Evolutionary conservation across 768 basidiomycete genomes (phyloP).

Genomic region (Lactarius indigo): DNA sequence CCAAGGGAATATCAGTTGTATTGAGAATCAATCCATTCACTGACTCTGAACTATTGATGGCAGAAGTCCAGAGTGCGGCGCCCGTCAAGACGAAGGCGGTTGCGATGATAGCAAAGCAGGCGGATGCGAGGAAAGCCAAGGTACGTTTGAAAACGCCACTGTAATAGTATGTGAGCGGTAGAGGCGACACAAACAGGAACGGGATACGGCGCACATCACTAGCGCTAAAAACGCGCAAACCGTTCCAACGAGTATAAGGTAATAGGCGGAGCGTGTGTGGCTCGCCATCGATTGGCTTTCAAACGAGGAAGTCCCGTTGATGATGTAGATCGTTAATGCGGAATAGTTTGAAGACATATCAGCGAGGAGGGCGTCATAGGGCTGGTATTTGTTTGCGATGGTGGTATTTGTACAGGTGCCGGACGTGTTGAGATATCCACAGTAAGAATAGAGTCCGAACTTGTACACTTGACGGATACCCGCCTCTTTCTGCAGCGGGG

Average conservation of each 20-base stretch:
- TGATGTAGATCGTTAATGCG: slow-evolving; percentile 48
- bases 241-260: slow-evolving; percentile 69
- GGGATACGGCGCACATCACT: slow-evolving; percentile 49
- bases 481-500: slow-evolving; percentile 50
- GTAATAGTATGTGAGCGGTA: slow-evolving; percentile 7
- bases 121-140: slow-evolving; percentile 64
- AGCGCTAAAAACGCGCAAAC: slow-evolving; percentile 63
- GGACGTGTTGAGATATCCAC: slow-evolving; percentile 61
- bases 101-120: slow-evolving; percentile 56
- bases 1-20: slow-evolving; percentile 42
- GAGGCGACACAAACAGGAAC: slow-evolving; percentile 1
- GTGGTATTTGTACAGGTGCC: slow-evolving; percentile 66
- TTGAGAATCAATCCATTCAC: slow-evolving; percentile 53
- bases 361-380: slow-evolving; percentile 57
- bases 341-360: slow-evolving; percentile 71
- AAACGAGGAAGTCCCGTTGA: slow-evolving; percentile 49
- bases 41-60: slow-evolving; percentile 58
- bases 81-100: slow-evolving; percentile 64
- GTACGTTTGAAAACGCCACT: slow-evolving; percentile 69
- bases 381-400: slow-evolving; percentile 55
- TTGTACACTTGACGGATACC: slow-evolving; percentile 71
- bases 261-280: slow-evolving; percentile 68
- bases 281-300: slow-evolving; percentile 56
- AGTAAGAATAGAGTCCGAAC: slow-evolving; percentile 81
- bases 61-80: slow-evolving; percentile 73